Percentiles rank a stretch among this genome's conserved stretches.
Evolutionary conservation across 2,329 filamentous ascomycete genomes (phyloP).

Genomic region (Alternaria dauci): DNA sequence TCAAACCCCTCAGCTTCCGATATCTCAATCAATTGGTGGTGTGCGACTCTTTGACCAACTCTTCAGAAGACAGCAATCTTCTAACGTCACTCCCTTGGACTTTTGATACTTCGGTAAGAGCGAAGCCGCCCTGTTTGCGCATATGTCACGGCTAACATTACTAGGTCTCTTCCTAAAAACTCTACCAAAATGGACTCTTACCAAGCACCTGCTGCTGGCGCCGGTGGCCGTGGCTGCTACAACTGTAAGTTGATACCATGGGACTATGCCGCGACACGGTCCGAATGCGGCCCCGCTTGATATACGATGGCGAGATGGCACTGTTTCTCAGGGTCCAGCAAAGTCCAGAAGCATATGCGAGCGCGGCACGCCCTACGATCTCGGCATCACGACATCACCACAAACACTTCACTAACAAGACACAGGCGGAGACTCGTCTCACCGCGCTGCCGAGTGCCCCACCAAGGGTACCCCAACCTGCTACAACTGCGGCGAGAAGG

Average conservation of each 20-base stretch:
- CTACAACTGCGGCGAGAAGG: constrained; percentile 60
- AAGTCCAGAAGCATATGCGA: not conserved
- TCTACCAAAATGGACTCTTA: constrained; percentile 45
- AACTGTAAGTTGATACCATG: constrained; percentile 48
- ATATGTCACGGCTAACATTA: constrained; percentile 25
- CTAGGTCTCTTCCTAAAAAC: constrained; percentile 34
- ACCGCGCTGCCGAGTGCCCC: constrained; percentile 61
- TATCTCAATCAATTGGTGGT: constrained; percentile 28
- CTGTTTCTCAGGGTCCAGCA: not conserved
- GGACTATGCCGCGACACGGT: not conserved
- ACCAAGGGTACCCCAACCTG: constrained; percentile 60
- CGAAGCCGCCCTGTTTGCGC: not conserved
- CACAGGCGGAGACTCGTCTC: constrained; percentile 58
- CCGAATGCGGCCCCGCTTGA: constrained; percentile 11
- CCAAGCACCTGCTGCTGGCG: constrained; percentile 45
- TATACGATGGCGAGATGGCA: not conserved
- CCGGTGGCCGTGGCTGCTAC: constrained; percentile 53
- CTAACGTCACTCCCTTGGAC: constrained; percentile 30
- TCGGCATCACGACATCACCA: not conserved
- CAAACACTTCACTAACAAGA: constrained; percentile 21
- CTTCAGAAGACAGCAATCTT: constrained; percentile 21
- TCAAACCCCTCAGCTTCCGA: constrained; percentile 18
- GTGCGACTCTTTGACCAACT: constrained; percentile 18
- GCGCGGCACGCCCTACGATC: not conserved
- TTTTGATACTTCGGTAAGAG: constrained; percentile 37